A percentile compares a stretch with the other conserved stretches of the same genome.
Evolutionary conservation across 768 basidiomycete genomes (phyloP).

Genomic region (Gymnopilus dilepis): DNA sequence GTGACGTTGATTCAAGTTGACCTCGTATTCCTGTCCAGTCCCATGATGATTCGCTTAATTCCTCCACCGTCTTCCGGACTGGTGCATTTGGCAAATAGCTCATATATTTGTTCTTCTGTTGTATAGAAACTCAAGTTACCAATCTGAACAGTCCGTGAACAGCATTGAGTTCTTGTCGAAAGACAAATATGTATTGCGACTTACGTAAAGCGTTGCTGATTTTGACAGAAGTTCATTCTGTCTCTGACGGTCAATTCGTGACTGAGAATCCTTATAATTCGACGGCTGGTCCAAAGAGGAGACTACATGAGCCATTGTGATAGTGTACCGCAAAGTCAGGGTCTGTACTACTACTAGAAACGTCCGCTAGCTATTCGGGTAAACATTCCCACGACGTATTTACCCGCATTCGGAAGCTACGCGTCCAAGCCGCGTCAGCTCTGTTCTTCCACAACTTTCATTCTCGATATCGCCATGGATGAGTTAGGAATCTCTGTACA

Average conservation of each 20-base stretch:
- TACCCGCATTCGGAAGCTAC: constrained; percentile 39
- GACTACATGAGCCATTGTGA: constrained; percentile 84
- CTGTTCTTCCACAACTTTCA: constrained; percentile 29
- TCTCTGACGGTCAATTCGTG: constrained; percentile 74
- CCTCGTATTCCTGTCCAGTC: constrained; percentile 89
- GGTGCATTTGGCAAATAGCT: constrained; percentile 90
- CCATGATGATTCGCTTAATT: constrained; percentile 95
- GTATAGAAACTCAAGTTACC: constrained; percentile 95
- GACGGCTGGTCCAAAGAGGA: constrained; percentile 89
- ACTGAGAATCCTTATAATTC: constrained; percentile 95
- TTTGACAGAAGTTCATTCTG: constrained; percentile 83
- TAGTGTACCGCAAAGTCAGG: constrained; percentile 8
- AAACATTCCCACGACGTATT: constrained; percentile 41
- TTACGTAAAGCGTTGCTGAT: constrained; percentile 90
- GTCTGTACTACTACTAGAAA: background rate
- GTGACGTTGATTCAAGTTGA: constrained; percentile 31
- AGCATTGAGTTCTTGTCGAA: background rate
- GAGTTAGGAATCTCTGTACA: constrained; percentile 87
- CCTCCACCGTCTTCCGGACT: constrained; percentile 87
- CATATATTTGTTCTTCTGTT: constrained; percentile 96
- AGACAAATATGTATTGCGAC: constrained; percentile 37
- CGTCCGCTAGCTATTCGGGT: constrained; percentile 5
- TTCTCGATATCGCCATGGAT: constrained; percentile 64
- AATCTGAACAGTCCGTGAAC: constrained; percentile 51
- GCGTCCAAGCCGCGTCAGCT: constrained; percentile 57